phyloP scores from a whole-genome alignment of 2,329 filamentous ascomycete genomes.

The Fragosphaeria purpurea region DNA sequence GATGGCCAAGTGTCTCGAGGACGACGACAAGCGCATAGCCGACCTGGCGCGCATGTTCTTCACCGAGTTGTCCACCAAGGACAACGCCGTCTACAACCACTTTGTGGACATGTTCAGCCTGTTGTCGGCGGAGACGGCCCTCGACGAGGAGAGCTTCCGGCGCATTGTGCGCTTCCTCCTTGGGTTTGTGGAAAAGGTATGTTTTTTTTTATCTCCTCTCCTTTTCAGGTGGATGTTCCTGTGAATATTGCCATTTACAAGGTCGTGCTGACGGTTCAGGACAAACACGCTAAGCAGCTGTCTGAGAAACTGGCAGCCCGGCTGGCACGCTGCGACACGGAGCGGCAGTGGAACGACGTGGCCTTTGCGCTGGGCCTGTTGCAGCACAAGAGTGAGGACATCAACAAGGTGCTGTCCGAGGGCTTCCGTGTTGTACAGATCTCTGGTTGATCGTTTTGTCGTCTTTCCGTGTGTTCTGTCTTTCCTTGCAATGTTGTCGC shows the following conservation, averaged over 20 bases:
- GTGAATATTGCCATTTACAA: no score
- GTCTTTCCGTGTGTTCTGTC: background rate
- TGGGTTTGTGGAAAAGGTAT: slow-evolving; percentile 80
- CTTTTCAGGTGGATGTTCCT: no score
- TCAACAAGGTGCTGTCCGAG: slow-evolving; percentile 62
- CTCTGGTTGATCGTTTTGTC: background rate
- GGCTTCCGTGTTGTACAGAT: slow-evolving; percentile 65
- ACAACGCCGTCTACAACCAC: slow-evolving; percentile 98
- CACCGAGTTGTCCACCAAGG: slow-evolving; percentile 91
- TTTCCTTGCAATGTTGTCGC: background rate
- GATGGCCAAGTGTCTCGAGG: slow-evolving; percentile 98
- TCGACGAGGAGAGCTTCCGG: slow-evolving; percentile 79
- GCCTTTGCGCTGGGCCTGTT: slow-evolving; percentile 82
- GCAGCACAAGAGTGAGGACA: slow-evolving; percentile 89
- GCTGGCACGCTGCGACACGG: slow-evolving; percentile 74
- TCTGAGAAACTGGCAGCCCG: slow-evolving; percentile 86
- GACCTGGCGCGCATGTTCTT: slow-evolving; percentile 98
- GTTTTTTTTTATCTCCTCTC: no score
- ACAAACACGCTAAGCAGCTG: slow-evolving; percentile 93
- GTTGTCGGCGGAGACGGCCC: slow-evolving; percentile 66
- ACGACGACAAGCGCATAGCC: slow-evolving; percentile 86
- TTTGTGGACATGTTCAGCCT: slow-evolving; percentile 99
- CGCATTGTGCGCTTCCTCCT: slow-evolving; percentile 86
- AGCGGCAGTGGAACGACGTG: slow-evolving; percentile 96
- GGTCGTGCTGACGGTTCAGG: slow-evolving; percentile 30